phyloP scores from a whole-genome alignment of 768 basidiomycete species.

The Fistulinella prunicolor region DNA sequence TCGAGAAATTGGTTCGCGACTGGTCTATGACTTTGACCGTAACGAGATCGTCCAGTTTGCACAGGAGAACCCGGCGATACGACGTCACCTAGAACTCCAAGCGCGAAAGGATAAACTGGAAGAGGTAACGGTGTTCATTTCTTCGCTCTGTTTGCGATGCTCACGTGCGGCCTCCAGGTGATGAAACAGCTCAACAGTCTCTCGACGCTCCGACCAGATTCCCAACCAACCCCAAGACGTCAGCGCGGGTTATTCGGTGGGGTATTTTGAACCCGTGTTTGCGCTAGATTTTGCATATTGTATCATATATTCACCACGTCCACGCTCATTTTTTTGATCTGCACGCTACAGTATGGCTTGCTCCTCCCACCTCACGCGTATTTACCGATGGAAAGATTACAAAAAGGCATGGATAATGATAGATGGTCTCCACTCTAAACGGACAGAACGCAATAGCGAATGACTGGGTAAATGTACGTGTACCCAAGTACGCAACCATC shows the following conservation, averaged over 20 bases:
- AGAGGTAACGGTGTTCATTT: constrained; percentile 51
- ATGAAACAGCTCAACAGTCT: constrained; percentile 95
- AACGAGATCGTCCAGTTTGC: constrained; percentile 90
- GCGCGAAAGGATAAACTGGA: constrained; percentile 97
- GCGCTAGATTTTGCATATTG: background rate
- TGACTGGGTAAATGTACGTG: background rate
- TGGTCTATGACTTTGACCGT: constrained; percentile 91
- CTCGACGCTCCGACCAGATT: constrained; percentile 82
- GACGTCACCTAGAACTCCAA: constrained; percentile 87
- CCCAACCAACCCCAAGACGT: constrained; percentile 68
- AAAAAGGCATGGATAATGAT: constrained; percentile 17
- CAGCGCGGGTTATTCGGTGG: constrained; percentile 77
- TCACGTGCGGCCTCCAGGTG: constrained; percentile 48
- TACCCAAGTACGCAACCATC: background rate
- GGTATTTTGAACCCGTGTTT: constrained; percentile 54
- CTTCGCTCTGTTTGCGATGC: background rate
- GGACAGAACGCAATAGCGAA: background rate
- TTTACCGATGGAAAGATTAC: background rate
- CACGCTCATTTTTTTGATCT: constrained; percentile 9
- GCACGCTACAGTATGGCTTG: background rate
- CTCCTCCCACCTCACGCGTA: background rate
- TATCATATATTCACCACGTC: background rate
- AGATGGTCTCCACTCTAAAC: constrained; percentile 17
- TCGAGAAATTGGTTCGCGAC: constrained; percentile 90
- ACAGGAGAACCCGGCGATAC: constrained; percentile 88